These are phyloP conservation scores for Biscogniauxia sp. DNA, from an alignment of 2,329 filamentous ascomycete species.

Conservation along the genomic window DNA sequence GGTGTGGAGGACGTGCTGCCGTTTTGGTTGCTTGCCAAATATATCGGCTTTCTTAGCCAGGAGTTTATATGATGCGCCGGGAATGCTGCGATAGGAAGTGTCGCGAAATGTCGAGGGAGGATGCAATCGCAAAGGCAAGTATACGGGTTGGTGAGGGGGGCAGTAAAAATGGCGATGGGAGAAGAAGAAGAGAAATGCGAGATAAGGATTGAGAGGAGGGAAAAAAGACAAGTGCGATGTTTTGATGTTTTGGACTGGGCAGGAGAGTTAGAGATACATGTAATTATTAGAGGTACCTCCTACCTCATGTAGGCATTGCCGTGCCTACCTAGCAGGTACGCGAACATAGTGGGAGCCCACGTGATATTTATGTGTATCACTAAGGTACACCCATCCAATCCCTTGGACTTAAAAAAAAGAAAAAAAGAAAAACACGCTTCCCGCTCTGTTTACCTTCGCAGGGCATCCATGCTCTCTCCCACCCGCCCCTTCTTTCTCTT, in stretches of 20 bases:
- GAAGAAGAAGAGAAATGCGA: slow-evolving; percentile 1
- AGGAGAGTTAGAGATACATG: slow-evolving; percentile 2
- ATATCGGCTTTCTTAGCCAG: not conserved
- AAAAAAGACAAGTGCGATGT: not conserved
- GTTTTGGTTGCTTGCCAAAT: not conserved
- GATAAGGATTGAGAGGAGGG: not conserved
- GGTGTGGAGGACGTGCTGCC: slow-evolving; percentile 11
- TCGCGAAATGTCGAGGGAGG: not conserved
- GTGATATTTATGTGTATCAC: not conserved
- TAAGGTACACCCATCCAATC: not conserved
- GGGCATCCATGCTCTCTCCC: not conserved
- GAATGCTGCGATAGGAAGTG: not conserved
- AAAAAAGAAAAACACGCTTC: not conserved
- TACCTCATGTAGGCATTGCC: not conserved
- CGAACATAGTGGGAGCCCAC: not conserved
- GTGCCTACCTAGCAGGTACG: not conserved
- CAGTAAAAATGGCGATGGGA: not conserved
- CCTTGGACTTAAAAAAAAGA: not conserved
- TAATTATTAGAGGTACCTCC: slow-evolving; percentile 5
- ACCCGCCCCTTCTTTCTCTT: not conserved
- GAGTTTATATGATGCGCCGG: too few species aligned
- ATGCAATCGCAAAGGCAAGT: not conserved
- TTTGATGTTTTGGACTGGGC: slow-evolving; percentile 9
- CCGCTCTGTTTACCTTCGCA: not conserved
- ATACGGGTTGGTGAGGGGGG: not conserved